phyloP scores from a whole-genome alignment of 495 filamentous ascomycete genomes.

The Tuber umbilicatum region DNA sequence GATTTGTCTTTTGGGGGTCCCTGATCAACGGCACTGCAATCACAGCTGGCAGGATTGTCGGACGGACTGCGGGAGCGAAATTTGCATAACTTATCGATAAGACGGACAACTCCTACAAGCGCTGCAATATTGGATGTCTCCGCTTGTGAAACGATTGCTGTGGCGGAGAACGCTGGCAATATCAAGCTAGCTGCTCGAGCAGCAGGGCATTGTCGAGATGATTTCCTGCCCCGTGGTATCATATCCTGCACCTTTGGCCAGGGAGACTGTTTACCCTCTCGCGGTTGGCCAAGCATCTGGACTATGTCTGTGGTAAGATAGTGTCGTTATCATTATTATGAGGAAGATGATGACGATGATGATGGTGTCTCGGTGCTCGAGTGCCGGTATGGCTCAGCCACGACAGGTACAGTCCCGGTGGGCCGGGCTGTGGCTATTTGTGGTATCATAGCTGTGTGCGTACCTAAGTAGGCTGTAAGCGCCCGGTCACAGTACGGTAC shows the following conservation, averaged over 20 bases:
- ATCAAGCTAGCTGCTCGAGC: neutral
- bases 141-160: neutral
- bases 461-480: neutral
- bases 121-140: neutral
- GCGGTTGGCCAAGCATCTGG: too few relatives aligned
- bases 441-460: neutral
- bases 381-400: neutral
- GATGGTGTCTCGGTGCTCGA: too few relatives aligned
- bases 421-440: neutral
- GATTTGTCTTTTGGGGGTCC: neutral
- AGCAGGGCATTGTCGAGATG: neutral
- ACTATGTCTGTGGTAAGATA: too few relatives aligned
- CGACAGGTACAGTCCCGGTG: neutral
- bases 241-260: neutral
- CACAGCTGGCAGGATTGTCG: neutral
- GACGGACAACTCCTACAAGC: neutral
- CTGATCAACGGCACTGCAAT: neutral
- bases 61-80: neutral
- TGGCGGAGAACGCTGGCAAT: neutral
- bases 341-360: neutral
- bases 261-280: neutral
- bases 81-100: neutral
- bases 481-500: neutral
- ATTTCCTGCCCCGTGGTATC: neutral
- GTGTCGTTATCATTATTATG: neutral